A percentile compares a stretch with the other conserved stretches of the same genome.
Evolutionary conservation across 2,329 filamentous ascomycete genomes (phyloP).

Genomic region (Trichoderma simmonsii): DNA sequence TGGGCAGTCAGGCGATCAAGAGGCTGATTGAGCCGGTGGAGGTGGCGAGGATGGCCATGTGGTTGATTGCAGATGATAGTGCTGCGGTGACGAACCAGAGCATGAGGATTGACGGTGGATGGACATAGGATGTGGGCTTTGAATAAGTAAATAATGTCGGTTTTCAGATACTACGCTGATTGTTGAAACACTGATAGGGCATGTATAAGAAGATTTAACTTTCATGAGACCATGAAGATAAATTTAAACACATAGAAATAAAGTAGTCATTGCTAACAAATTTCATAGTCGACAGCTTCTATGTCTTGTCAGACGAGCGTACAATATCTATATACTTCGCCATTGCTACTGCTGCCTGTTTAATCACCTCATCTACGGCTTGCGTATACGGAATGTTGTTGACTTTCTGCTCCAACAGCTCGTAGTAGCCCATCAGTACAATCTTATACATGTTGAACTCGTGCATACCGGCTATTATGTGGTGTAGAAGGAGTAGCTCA

Average conservation of each 20-base stretch:
- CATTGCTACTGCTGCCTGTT: conserved; percentile 20
- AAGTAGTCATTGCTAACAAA: not conserved
- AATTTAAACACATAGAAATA: not conserved
- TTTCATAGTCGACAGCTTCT: not conserved
- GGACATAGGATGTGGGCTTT: not conserved
- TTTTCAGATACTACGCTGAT: not conserved
- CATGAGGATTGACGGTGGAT: conserved; percentile 18
- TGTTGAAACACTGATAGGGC: not conserved
- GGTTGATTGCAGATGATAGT: conserved; percentile 43
- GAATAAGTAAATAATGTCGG: not conserved
- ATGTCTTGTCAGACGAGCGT: conserved; percentile 7
- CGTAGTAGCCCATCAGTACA: conserved; percentile 39
- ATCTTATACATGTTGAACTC: conserved; percentile 50
- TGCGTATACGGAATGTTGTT: conserved; percentile 28
- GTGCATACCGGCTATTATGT: conserved; percentile 44
- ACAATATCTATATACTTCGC: conserved; percentile 15
- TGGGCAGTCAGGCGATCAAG: conserved; percentile 42
- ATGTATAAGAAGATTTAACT: not conserved
- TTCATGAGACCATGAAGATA: not conserved
- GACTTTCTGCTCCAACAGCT: conserved; percentile 35
- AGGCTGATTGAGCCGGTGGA: conserved; percentile 40
- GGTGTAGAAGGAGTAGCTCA: conserved; percentile 38
- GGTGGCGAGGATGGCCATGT: conserved; percentile 45
- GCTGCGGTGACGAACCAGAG: conserved; percentile 16
- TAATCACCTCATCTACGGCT: conserved; percentile 41